A percentile compares a stretch with the other conserved stretches of the same genome.
Conservation (phyloP, 2,329 filamentous ascomycete genomes). For the Arthrobotrys musiformis region DNA sequence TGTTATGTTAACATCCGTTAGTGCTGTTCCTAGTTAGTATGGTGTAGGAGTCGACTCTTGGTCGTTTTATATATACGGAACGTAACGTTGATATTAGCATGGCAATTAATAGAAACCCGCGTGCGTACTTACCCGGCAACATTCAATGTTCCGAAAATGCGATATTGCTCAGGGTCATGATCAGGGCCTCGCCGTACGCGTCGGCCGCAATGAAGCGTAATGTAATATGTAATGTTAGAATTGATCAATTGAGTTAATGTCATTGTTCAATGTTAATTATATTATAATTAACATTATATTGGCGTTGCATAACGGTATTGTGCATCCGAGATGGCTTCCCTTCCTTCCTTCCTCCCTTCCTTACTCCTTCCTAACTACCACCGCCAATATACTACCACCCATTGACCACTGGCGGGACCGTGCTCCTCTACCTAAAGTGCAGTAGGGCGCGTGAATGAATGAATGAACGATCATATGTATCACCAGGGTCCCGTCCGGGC, state of each 20-base stretch:
- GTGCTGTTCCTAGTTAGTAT: not conserved
- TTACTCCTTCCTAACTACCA: not conserved
- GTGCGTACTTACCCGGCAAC: not conserved
- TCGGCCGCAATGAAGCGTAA: no score
- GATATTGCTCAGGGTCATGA: conserved; percentile 12
- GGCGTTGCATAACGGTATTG: not conserved
- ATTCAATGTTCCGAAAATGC: conserved; percentile 14
- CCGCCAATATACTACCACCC: not conserved
- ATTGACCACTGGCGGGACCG: no score
- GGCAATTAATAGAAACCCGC: not conserved
- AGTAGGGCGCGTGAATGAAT: no score
- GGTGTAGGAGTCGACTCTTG: no score
- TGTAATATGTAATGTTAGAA: no score
- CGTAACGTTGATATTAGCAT: not conserved
- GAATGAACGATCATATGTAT: no score
- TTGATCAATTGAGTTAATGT: not conserved
- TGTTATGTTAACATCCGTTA: not conserved
- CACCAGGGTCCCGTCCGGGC: not conserved
- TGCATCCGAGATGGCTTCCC: not conserved
- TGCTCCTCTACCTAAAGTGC: no score
- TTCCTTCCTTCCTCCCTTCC: not conserved
- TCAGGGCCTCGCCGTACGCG: not conserved
- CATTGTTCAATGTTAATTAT: not conserved
- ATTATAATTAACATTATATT: not conserved
- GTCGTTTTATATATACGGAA: no score